phyloP scores from a whole-genome alignment of 306 rosid species.

The Abrus pulchellus region DNA sequence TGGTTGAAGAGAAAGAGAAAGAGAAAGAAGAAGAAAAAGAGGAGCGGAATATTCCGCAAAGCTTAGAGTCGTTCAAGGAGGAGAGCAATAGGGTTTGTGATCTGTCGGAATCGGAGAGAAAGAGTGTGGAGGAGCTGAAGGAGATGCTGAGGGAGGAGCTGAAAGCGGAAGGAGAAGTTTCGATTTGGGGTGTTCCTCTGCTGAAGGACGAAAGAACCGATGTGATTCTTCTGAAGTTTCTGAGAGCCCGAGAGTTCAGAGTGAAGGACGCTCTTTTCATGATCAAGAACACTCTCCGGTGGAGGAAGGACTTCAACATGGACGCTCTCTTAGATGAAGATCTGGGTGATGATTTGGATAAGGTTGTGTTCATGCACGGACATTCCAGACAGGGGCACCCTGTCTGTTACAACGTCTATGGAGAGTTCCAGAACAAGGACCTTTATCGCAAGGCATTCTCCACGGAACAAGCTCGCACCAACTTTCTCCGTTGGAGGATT shows the following conservation, averaged over 20 bases:
- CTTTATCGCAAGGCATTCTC: conserved; percentile 73
- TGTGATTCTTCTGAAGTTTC: conserved; percentile 83
- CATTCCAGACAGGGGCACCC: conserved; percentile 71
- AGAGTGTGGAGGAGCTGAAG: conserved; percentile 64
- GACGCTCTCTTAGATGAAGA: conserved; percentile 70
- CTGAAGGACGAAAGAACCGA: conserved; percentile 79
- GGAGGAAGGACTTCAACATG: conserved; percentile 83
- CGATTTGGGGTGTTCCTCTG: conserved; percentile 87
- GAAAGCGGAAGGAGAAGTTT: conserved; percentile 47
- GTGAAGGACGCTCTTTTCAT: conserved; percentile 70
- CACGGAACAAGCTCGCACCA: conserved; percentile 62
- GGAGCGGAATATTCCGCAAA: conserved; percentile 54
- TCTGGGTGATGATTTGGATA: conserved; percentile 83
- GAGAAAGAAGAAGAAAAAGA: neutral
- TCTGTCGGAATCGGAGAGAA: conserved; percentile 69
- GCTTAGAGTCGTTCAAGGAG: conserved; percentile 73
- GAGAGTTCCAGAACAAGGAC: conserved; percentile 93
- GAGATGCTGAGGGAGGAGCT: conserved; percentile 55
- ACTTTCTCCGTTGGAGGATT: conserved; percentile 81
- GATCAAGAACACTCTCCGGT: conserved; percentile 71
- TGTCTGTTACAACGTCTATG: conserved; percentile 89
- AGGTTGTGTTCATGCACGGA: conserved; percentile 92
- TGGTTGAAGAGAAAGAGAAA: neutral
- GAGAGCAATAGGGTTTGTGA: conserved; percentile 80
- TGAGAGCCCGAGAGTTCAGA: conserved; percentile 86